Conservation (phyloP, 2,329 filamentous ascomycete genomes). For the Coleophoma crateriformis region DNA sequence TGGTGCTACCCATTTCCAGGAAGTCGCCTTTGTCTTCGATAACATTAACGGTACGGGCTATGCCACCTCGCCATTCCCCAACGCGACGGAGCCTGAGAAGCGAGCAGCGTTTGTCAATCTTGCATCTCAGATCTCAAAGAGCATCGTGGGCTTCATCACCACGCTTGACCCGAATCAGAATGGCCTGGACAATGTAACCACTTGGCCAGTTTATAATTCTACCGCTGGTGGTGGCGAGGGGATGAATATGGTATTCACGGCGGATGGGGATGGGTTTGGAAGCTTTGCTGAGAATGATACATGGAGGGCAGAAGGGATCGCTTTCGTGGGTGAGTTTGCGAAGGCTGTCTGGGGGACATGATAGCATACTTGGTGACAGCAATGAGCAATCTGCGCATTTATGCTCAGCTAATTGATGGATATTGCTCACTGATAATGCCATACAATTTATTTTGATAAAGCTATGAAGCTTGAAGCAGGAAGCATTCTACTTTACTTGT, state of each 20-base stretch:
- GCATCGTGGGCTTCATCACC: conserved; percentile 1
- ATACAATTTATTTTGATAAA: too few relatives aligned
- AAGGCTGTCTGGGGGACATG: background rate
- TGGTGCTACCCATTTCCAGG: conserved; percentile 36
- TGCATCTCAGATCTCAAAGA: background rate
- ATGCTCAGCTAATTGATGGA: too few relatives aligned
- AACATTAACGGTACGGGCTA: conserved; percentile 44
- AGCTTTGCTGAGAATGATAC: conserved; percentile 5
- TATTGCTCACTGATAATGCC: too few relatives aligned
- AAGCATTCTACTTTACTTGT: too few relatives aligned
- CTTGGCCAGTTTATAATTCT: conserved; percentile 5
- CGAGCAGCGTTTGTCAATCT: background rate
- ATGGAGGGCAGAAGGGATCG: background rate
- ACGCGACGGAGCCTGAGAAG: conserved; percentile 1
- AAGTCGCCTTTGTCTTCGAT: conserved; percentile 48
- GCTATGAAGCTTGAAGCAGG: too few relatives aligned
- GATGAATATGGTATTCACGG: background rate
- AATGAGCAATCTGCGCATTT: too few relatives aligned
- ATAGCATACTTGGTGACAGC: background rate
- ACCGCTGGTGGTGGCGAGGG: background rate
- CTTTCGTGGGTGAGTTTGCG: background rate
- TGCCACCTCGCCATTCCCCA: conserved; percentile 28
- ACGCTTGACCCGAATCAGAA: conserved; percentile 2
- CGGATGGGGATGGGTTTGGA: conserved; percentile 9
- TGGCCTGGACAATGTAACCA: background rate